Base-by-base conservation (phyloP, 768 basidiomycete genomes). In the Amanita jacksonii region DNA sequence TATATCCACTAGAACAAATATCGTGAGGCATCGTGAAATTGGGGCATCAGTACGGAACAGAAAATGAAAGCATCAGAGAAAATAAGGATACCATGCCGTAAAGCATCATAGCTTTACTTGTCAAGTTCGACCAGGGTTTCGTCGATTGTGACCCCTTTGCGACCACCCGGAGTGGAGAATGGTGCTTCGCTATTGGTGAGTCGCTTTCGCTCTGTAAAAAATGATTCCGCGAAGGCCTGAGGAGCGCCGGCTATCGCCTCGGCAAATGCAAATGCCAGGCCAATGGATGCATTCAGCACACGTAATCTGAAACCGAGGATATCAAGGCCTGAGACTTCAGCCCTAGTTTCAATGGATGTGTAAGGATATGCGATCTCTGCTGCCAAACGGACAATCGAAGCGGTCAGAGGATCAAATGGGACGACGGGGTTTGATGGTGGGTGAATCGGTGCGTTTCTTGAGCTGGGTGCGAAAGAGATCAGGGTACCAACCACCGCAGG, bases 261-360 rank as follows among this genome's bases (percentile, higher is more conserved):
- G 1, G 80, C 75, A 51, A 82, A 79, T 2, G 82, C 76, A 53
- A 83, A 81, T 0, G 78, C 78, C 8, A 79, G 67, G 7, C 70
- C 67, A 23, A 82, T 60, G 4, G 68, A 60, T 0, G 82, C 77
- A 35, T 60, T 67, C 44, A 81, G 61, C 1, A 81, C 64, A 35
- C 82, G 71, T 68, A 74, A 73, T 22, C 68, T 63, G 28, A 62
- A 58, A 4, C 78, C 79, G 5, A 85, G 57, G 3, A 79, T 68
- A 49, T 81, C 77, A 31, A 76, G 54, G 8, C 71, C 69, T 15
- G 62, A 54, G 38, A 67, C 43, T 9, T 54, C 53, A 7, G 41
- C 35, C 39, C 48, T 49, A 8, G 44, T 13, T 30, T 57, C 53
- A 13, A 66, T 45, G 4, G 55, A 49, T 20, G 54, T 46, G 46